phyloP scores from a whole-genome alignment of 2,329 filamentous ascomycete genomes.

The Stachybotrys chartarum region DNA sequence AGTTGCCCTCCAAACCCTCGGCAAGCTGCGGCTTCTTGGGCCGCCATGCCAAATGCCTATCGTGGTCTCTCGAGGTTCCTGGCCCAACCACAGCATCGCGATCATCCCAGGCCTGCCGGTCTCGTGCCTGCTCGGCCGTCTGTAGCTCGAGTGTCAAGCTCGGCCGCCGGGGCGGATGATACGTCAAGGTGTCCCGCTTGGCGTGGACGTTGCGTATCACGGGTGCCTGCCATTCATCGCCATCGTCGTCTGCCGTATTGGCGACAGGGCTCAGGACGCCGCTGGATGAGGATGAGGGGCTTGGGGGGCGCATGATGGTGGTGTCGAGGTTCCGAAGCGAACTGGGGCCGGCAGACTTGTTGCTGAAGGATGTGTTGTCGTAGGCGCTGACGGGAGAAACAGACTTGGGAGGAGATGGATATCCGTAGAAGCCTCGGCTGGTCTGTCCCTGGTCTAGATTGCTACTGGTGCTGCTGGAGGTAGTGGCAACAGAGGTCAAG shows the following conservation, averaged over 20 bases:
- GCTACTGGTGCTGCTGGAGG: not conserved
- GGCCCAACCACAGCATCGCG: not conserved
- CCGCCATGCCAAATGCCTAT: constrained; percentile 1
- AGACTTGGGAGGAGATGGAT: constrained; percentile 1
- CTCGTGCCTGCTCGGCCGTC: constrained; percentile 9
- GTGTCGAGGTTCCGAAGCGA: constrained; percentile 18
- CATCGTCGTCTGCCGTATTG: constrained; percentile 15
- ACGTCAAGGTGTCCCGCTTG: constrained; percentile 43
- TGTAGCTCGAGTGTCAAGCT: constrained; percentile 45
- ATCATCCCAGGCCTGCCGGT: not conserved
- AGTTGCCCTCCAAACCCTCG: constrained; percentile 30
- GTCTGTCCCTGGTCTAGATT: not conserved
- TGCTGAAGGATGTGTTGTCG: constrained; percentile 7
- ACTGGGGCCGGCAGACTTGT: constrained; percentile 14
- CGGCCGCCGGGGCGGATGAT: constrained; percentile 34
- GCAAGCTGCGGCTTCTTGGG: constrained; percentile 11
- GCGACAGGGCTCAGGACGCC: constrained; percentile 18
- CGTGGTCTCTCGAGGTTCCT: not conserved
- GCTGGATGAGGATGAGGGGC: constrained; percentile 34
- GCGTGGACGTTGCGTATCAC: constrained; percentile 41
- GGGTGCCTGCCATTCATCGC: constrained; percentile 30
- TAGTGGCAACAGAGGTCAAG: not conserved
- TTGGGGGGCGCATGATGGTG: constrained; percentile 15
- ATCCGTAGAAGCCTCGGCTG: not conserved
- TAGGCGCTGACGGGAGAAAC: constrained; percentile 13